phyloP scores from a whole-genome alignment of 306 rosid genomes.

The Corylus heterophylla region DNA sequence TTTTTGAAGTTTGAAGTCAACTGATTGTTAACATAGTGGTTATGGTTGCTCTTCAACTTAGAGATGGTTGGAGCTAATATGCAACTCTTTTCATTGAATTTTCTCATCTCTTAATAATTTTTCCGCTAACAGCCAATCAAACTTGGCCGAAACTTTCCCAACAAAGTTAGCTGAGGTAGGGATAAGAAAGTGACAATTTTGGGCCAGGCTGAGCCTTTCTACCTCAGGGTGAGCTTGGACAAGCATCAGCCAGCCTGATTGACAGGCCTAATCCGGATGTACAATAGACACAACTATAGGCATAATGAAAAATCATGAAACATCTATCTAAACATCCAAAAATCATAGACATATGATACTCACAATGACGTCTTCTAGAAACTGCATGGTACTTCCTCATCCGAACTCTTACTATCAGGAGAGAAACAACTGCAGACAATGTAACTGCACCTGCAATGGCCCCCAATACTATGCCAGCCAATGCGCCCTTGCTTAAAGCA shows the following conservation, averaged over 20 bases:
- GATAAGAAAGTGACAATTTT: background rate
- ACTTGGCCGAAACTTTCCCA: background rate
- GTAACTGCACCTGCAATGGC: conserved; percentile 63
- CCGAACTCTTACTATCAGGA: conserved; percentile 55
- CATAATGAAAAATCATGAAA: background rate
- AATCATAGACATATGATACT: conserved; percentile 35
- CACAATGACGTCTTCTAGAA: conserved; percentile 64
- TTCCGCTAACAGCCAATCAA: background rate
- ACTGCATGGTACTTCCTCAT: conserved; percentile 34
- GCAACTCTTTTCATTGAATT: background rate
- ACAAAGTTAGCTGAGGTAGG: background rate
- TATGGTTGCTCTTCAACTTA: background rate
- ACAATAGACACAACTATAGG: background rate
- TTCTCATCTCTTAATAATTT: background rate
- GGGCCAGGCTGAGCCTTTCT: background rate
- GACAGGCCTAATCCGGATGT: background rate
- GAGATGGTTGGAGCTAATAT: background rate
- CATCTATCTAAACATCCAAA: background rate
- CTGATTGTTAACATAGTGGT: background rate
- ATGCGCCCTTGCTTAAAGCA: conserved; percentile 60
- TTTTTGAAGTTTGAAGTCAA: background rate
- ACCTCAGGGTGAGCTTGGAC: background rate
- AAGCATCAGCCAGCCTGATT: background rate
- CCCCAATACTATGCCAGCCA: conserved; percentile 75
- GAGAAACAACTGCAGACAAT: conserved; percentile 61